These are phyloP conservation scores for Spiromastix sp. DNA, from an alignment of 2,329 filamentous ascomycete genomes.

Conservation along the genomic window DNA sequence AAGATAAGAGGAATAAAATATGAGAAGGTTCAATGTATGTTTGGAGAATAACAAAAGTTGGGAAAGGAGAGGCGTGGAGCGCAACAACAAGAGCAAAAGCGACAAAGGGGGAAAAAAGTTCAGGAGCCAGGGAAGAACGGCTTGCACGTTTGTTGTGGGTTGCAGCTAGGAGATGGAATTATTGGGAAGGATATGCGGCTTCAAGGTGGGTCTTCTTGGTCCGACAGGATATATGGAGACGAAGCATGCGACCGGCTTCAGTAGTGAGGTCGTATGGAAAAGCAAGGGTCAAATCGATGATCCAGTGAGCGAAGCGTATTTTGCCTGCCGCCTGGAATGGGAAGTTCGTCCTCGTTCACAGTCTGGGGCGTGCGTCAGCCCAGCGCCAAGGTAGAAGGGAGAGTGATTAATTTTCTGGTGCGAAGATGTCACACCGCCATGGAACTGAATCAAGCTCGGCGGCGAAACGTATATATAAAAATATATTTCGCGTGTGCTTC, in stretches of 20 bases:
- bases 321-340: not conserved
- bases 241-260: not conserved
- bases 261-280: not conserved
- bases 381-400: not conserved
- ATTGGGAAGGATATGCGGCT: conserved; percentile 4
- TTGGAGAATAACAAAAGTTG: conserved; percentile 4
- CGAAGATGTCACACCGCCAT: conserved; percentile 1
- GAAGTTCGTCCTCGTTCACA: not conserved
- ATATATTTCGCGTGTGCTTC: conserved; percentile 1
- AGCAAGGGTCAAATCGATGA: not conserved
- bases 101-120: conserved; percentile 5
- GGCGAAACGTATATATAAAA: conserved; percentile 3
- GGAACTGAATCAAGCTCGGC: conserved; percentile 3
- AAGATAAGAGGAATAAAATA: conserved; percentile 9
- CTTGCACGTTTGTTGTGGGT: conserved; percentile 8
- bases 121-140: conserved; percentile 4
- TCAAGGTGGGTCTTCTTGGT: conserved; percentile 8
- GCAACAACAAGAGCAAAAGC: conserved; percentile 1
- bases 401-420: not conserved
- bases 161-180: conserved; percentile 7
- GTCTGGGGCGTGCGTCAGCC: not conserved
- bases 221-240: not conserved
- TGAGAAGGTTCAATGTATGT: conserved; percentile 5
- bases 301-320: not conserved
- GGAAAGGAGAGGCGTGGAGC: not conserved